A percentile compares a stretch with the other conserved stretches of the same genome.
phyloP scores from a whole-genome alignment of 208 protist species.

The Crithidia thermophila region DNA sequence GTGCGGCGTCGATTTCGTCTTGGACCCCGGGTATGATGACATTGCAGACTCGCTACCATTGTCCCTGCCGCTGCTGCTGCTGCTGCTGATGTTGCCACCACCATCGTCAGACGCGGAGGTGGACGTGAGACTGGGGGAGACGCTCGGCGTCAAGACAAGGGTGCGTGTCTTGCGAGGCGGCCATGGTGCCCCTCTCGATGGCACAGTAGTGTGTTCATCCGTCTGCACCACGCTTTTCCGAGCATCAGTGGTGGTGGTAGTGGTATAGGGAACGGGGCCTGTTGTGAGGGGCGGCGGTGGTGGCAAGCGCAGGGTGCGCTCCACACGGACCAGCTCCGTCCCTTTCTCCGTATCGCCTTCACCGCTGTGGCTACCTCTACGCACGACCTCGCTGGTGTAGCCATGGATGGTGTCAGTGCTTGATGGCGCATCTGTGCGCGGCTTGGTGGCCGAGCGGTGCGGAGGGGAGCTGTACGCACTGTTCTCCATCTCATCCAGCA shows the following conservation, averaged over 20 bases:
- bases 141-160: conserved; percentile 31
- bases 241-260: too few species aligned
- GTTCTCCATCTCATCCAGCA: not conserved
- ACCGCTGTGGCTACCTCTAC: not conserved
- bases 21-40: not conserved
- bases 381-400: not conserved
- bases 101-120: conserved; percentile 7
- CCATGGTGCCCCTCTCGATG: conserved; percentile 17
- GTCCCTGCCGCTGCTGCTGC: too few species aligned
- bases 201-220: not conserved
- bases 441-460: conserved; percentile 22
- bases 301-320: conserved; percentile 19
- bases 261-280: too few species aligned
- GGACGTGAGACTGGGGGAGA: conserved; percentile 29
- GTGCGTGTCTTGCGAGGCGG: conserved; percentile 27
- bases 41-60: not conserved
- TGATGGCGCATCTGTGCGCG: conserved; percentile 15
- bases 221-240: too few species aligned
- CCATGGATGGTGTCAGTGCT: not conserved
- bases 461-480: conserved; percentile 12
- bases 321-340: conserved; percentile 23
- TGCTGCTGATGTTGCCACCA: too few species aligned
- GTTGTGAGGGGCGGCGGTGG: conserved; percentile 12
- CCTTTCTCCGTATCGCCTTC: not conserved
- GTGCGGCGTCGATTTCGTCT: not conserved